A percentile compares a stretch with the other conserved stretches of the same genome.
These are phyloP conservation scores for Mucor circinelloides DNA, from an alignment of 371 early-diverging fungal genomes.

Conservation along the genomic window DNA sequence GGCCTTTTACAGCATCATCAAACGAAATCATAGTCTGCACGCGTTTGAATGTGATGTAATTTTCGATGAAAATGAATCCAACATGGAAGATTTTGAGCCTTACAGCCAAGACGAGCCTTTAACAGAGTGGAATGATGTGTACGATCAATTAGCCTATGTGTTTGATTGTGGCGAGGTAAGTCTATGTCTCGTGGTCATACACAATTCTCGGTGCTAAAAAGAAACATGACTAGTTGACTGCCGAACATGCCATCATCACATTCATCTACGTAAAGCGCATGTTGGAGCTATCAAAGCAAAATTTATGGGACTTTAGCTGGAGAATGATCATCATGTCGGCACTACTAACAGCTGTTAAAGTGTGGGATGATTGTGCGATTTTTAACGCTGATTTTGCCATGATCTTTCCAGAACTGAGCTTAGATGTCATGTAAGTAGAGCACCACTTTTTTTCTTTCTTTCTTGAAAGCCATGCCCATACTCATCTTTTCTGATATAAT, in stretches of 20 bases:
- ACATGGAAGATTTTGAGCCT: background rate
- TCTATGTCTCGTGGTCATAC: too few relatives aligned
- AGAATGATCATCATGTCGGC: slow-evolving; percentile 70
- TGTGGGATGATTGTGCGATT: slow-evolving; percentile 90
- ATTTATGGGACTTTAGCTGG: slow-evolving; percentile 75
- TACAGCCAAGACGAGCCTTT: slow-evolving; percentile 23
- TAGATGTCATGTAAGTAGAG: slow-evolving; percentile 30
- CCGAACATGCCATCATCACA: slow-evolving; percentile 76
- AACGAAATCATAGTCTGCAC: slow-evolving; percentile 31
- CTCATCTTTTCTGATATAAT: background rate
- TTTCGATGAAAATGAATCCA: slow-evolving; percentile 26
- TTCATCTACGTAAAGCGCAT: slow-evolving; percentile 75
- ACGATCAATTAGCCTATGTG: slow-evolving; percentile 45
- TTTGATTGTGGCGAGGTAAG: slow-evolving; percentile 60
- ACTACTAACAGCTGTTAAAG: slow-evolving; percentile 74
- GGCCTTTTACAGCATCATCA: slow-evolving; percentile 36
- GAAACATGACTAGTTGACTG: slow-evolving; percentile 45
- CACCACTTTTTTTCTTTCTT: background rate
- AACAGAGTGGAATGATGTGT: slow-evolving; percentile 41
- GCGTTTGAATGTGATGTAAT: slow-evolving; percentile 32
- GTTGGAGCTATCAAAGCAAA: slow-evolving; percentile 61
- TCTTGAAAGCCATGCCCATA: background rate
- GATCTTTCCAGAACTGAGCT: slow-evolving; percentile 64
- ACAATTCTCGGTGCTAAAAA: too few relatives aligned
- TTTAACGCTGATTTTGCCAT: slow-evolving; percentile 84